Base-by-base conservation (phyloP, 768 basidiomycete species). In the Nidularia pulvinata region DNA sequence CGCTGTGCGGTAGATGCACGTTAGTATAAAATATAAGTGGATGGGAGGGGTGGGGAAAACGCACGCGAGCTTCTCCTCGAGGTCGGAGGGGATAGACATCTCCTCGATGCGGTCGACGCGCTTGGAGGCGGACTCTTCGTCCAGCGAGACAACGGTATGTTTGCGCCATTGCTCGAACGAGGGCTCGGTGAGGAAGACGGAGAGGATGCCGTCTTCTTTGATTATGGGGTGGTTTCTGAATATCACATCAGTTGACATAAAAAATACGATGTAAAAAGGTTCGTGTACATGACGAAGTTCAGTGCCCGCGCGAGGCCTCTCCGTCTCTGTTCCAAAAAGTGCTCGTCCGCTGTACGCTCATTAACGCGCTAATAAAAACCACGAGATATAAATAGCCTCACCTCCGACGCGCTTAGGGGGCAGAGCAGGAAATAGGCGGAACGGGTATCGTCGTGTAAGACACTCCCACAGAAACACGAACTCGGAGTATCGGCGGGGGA, bases 341-440 rank as follows among this genome's bases (percentile, higher is more conserved):
- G 79, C 43, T 91, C 91, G 65, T 98, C 97, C 35, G 91, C 91
- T 89, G 59, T 30, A 13, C 34, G 34, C 16, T 47, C 45, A 51
- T 47, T 54, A 34, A 55, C 62, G 52, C 47, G 46, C 37, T 33
- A 37, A 34, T 52, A 48, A 55, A 60, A 53, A 22, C 60, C 51
- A 43, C 46, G n/a, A 37, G 35, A 33, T 33, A n/a, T 34, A 53
- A 33, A 34, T 19, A 5, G 22, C 77, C 91, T 75, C 61, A 93
- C 93, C 85, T 68, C 91, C 91, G 57, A 98, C 79, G 46, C 94
- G 83, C 69, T 98, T 98, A 0, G 97, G 97, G 13, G 97, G 97
- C 33, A 98, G 72, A 3, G 83, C 73, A 14, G 92, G 87, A 58
- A 98, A 81, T 25, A 98, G 74, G 46, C 97, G 85, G 81, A 98